A percentile compares a stretch with the other conserved stretches of the same genome.
These are phyloP conservation scores for Wickerhamomyces sp. DNA, from an alignment of 1,139 yeast genomes.

Conservation along the genomic window DNA sequence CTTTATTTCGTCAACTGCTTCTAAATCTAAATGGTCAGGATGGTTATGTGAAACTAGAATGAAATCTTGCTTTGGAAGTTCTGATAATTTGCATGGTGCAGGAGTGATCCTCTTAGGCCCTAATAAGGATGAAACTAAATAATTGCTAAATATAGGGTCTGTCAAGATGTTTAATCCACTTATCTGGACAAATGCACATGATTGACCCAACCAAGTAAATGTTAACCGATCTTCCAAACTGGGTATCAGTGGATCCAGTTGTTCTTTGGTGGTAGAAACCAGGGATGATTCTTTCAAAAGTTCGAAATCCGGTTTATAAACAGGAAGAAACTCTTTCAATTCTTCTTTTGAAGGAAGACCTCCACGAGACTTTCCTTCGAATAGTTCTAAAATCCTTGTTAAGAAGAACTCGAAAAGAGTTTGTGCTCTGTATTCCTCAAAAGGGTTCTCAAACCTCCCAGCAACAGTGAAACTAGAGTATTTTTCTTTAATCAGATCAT, in stretches of 20 bases:
- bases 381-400: conserved; percentile 65
- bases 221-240: conserved; percentile 45
- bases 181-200: conserved; percentile 72
- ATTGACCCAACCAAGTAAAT: conserved; percentile 92
- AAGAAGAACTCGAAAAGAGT: conserved; percentile 80
- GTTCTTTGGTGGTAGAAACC: conserved; percentile 5
- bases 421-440: conserved; percentile 86
- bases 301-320: conserved; percentile 53
- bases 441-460: conserved; percentile 88
- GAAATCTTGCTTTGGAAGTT: conserved; percentile 64
- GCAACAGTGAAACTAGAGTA: conserved; percentile 51
- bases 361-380: conserved; percentile 63
- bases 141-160: conserved; percentile 78
- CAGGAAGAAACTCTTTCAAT: conserved; percentile 53
- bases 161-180: conserved; percentile 73
- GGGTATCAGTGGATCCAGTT: conserved; percentile 25
- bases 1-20: conserved; percentile 52
- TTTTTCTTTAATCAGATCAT: conserved; percentile 23
- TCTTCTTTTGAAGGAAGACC: conserved; percentile 49
- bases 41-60: conserved; percentile 89
- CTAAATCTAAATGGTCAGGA: conserved; percentile 84
- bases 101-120: conserved; percentile 83
- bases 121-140: conserved; percentile 52
- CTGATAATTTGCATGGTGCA: conserved; percentile 60
- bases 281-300: conserved; percentile 11